phyloP scores from a whole-genome alignment of 495 filamentous ascomycete genomes.

The Penicillium daleae region DNA sequence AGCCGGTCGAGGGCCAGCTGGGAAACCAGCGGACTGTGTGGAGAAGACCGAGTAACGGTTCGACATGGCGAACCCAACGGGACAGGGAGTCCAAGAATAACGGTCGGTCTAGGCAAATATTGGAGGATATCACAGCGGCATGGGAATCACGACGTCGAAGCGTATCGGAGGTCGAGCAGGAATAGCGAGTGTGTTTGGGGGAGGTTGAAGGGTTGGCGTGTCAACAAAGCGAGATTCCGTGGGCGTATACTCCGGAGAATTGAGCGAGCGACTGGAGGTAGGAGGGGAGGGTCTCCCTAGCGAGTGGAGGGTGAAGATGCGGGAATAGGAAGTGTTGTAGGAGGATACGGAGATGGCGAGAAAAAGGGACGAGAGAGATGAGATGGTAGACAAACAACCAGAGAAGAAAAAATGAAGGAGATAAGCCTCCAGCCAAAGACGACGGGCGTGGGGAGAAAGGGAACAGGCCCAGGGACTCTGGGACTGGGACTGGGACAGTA shows the following conservation, averaged over 20 bases:
- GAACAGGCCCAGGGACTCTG: neutral
- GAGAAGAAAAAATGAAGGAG: constrained; percentile 15
- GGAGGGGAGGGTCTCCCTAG: constrained; percentile 11
- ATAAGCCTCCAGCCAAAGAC: constrained; percentile 5
- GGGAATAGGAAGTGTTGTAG: neutral
- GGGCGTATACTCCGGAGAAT: constrained; percentile 24
- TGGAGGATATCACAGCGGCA: neutral
- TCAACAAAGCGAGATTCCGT: constrained; percentile 17
- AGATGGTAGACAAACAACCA: neutral
- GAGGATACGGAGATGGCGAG: neutral
- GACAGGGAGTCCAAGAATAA: neutral
- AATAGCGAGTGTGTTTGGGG: neutral
- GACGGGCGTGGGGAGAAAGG: constrained; percentile 26
- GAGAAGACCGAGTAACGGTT: constrained; percentile 89
- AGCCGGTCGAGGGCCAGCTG: constrained; percentile 56
- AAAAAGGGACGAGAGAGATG: neutral
- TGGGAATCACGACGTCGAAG: neutral
- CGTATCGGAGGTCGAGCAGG: constrained; percentile 13
- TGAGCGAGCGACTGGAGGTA: constrained; percentile 33
- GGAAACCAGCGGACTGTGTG: constrained; percentile 63
- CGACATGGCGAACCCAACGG: constrained; percentile 57
- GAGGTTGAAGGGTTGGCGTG: neutral
- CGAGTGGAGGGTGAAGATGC: constrained; percentile 9
- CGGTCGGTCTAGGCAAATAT: neutral
- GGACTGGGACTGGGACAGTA: neutral